Evolutionary conservation across 1,284 basidiomycete genomes (phyloP).

Genomic region (Sanghuangporus sanghuang): DNA sequence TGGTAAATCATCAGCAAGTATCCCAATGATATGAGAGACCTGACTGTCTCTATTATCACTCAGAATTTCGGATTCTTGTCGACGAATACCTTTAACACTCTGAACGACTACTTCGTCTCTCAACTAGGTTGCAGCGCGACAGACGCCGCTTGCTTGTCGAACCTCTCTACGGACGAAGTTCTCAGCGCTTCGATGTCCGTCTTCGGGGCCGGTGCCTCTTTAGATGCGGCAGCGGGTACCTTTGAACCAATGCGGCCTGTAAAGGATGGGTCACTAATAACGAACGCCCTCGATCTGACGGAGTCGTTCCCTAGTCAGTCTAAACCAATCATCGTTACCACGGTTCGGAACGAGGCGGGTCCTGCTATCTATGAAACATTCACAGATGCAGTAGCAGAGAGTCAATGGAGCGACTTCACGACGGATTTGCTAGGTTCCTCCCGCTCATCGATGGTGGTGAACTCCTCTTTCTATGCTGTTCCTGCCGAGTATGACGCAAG

Average conservation of each 20-base stretch:
- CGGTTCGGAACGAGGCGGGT: slow-evolving; percentile 66
- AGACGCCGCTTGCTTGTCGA: slow-evolving; percentile 46
- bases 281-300: slow-evolving; percentile 52
- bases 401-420: slow-evolving; percentile 37
- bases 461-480: slow-evolving; percentile 47
- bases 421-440: slow-evolving; percentile 42
- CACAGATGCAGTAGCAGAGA: slow-evolving; percentile 34
- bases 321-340: slow-evolving; percentile 67
- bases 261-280: slow-evolving; percentile 53
- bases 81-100: slow-evolving; percentile 42
- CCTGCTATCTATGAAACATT: slow-evolving; percentile 48
- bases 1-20: background rate
- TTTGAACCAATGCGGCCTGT: slow-evolving; percentile 60
- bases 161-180: slow-evolving; percentile 46
- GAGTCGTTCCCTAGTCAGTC: slow-evolving; percentile 46
- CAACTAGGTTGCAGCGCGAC: slow-evolving; percentile 42
- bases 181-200: slow-evolving; percentile 45
- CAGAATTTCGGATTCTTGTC: slow-evolving; percentile 73
- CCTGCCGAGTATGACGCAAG: slow-evolving; percentile 29
- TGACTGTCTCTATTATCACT: background rate
- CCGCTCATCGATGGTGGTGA: slow-evolving; percentile 43
- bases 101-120: slow-evolving; percentile 52
- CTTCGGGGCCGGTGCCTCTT: slow-evolving; percentile 31
- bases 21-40: background rate
- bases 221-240: slow-evolving; percentile 49